Evolutionary conservation across 768 basidiomycete species (phyloP), one percentile per base, ranked within the genome.

Genomic region (Termitomyces sp.): DNA sequence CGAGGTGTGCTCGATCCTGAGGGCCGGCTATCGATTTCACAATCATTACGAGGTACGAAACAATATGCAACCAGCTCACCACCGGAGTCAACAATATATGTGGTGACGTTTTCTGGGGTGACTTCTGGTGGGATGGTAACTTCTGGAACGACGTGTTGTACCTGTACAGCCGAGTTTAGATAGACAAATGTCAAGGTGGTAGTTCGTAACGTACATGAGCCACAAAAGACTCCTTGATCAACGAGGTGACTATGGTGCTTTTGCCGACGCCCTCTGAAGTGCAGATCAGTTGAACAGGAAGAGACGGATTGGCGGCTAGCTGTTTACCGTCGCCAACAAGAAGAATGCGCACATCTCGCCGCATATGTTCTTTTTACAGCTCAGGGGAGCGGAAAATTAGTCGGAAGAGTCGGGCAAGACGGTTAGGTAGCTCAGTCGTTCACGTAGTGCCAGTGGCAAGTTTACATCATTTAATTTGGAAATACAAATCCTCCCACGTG

Each of bases 51-150:
- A 45, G 59, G 55, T 39, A 22, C 24, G 36, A 20, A 28, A 48
- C 55, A 42, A 38, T 24, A n/a, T 22, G 18, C n/a, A 42, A 12
- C 28, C 12, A 50, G 80, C 87, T 64, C 69, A 95, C 96, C 89
- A 74, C 96, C 96, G 53, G 96, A 95, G 76, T 99, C 96, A 57
- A 98, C 92, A 63, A 99, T 98, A 71, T 96, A 93, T 4, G 96
- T 98, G 1, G 96, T 98, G 44, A 99, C 94, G 71, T 97, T 95
- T 78, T 96, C 95, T 53, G 96, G 94, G 22, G 95, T 96, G 51
- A 97, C 94, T 76, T 96, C 93, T 68, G 96, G 94, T 7, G 96
- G 97, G 58, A 99, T 97, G 7, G 96, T 98, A 50, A 99, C 95
- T 74, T 98, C 96, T 3, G 96, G 96, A 44, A 98, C 90, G 68